Percentiles rank a stretch among this genome's conserved stretches.
Evolutionary conservation across 768 basidiomycete genomes (phyloP).

Genomic region (Termitomyces sp.): DNA sequence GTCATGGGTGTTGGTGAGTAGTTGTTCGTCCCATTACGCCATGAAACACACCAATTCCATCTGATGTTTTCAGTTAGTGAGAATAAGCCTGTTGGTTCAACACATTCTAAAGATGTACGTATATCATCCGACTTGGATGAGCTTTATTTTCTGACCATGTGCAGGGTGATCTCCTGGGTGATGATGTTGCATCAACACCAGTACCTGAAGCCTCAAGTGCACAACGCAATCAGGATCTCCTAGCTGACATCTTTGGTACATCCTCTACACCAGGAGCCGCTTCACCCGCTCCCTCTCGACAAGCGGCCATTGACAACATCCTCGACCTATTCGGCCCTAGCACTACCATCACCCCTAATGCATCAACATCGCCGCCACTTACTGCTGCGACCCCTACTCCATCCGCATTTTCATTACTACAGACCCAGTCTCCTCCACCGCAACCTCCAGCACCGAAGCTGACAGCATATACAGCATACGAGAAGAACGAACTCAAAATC

Average conservation of each 20-base stretch:
- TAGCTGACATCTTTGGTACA: constrained; percentile 88
- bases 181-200: constrained; percentile 48
- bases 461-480: constrained; percentile 81
- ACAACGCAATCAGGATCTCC: constrained; percentile 76
- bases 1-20: no score
- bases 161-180: constrained; percentile 76
- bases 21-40: not conserved
- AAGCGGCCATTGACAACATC: constrained; percentile 80
- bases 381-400: constrained; percentile 10
- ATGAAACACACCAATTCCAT: not conserved
- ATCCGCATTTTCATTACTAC: constrained; percentile 32
- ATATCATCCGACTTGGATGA: constrained; percentile 14
- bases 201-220: constrained; percentile 33
- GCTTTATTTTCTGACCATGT: constrained; percentile 7
- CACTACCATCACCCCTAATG: constrained; percentile 15
- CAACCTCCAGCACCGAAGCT: constrained; percentile 40
- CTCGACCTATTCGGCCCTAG: constrained; percentile 74
- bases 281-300: constrained; percentile 39
- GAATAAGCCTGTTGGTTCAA: constrained; percentile 93
- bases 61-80: constrained; percentile 68
- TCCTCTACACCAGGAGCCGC: constrained; percentile 32
- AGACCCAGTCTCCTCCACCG: constrained; percentile 30
- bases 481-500: constrained; percentile 85
- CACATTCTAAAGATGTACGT: constrained; percentile 74
- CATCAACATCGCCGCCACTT: constrained; percentile 13